phyloP scores from a whole-genome alignment of 2,329 filamentous ascomycete species.

The Fusarium pseudograminearum region DNA sequence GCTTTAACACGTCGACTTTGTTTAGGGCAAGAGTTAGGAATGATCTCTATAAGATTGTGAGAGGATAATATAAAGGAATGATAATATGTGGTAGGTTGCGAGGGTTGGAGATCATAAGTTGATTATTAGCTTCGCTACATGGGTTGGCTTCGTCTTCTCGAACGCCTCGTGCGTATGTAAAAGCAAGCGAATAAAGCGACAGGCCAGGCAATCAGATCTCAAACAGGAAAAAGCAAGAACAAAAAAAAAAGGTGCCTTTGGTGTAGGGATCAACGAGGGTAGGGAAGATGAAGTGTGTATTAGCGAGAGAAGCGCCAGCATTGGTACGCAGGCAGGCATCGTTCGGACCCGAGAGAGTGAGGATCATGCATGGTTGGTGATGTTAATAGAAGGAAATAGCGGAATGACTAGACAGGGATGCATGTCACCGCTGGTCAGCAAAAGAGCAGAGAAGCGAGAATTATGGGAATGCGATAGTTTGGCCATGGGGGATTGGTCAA shows the following conservation, averaged over 20 bases:
- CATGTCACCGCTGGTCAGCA: conserved; percentile 32
- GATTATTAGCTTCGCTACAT: conserved; percentile 29
- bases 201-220: conserved; percentile 10
- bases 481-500: conserved; percentile 14
- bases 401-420: conserved; percentile 27
- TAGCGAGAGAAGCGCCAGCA: conserved; percentile 16
- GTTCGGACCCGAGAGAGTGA: conserved; percentile 13
- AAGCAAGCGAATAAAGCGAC: conserved; percentile 13
- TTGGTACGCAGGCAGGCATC: conserved; percentile 2
- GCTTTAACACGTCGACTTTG: neutral
- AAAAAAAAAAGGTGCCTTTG: neutral
- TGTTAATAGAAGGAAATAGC: conserved; percentile 3
- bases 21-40: neutral
- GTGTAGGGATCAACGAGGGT: conserved; percentile 1
- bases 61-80: neutral
- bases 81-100: neutral
- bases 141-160: conserved; percentile 19
- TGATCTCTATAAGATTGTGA: neutral
- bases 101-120: conserved; percentile 11
- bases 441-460: conserved; percentile 37
- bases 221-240: neutral
- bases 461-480: conserved; percentile 29
- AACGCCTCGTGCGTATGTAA: conserved; percentile 34
- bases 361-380: conserved; percentile 3
- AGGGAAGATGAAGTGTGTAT: neutral